Conservation (phyloP, 2,329 filamentous ascomycete species). For the Colletotrichum endophyticum region DNA sequence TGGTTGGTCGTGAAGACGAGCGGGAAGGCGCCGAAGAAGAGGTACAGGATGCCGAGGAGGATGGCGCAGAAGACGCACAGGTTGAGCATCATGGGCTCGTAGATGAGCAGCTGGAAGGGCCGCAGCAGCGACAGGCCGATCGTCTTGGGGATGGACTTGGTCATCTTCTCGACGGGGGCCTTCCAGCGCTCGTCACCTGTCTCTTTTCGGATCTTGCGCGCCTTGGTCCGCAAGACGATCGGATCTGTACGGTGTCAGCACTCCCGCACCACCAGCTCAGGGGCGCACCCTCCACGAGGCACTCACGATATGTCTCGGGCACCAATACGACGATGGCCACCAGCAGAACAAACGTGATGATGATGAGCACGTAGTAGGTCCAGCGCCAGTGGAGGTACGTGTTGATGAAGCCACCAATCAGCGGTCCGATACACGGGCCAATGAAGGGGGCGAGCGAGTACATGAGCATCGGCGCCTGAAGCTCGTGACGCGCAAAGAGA, state of each 20-base stretch:
- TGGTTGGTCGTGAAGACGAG: constrained; percentile 78
- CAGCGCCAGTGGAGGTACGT: constrained; percentile 76
- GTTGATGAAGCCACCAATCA: constrained; percentile 83
- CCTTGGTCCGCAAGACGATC: constrained; percentile 77
- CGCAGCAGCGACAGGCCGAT: constrained; percentile 64
- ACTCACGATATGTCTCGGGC: constrained; percentile 82
- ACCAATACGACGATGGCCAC: constrained; percentile 72
- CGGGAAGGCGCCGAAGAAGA: constrained; percentile 90
- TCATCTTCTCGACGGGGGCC: constrained; percentile 76
- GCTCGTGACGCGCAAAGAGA: constrained; percentile 70
- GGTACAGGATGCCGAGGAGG: constrained; percentile 84
- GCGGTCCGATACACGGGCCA: constrained; percentile 63
- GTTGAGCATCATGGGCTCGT: constrained; percentile 85
- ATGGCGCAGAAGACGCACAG: constrained; percentile 85
- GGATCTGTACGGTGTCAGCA: constrained; percentile 47
- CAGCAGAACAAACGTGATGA: constrained; percentile 75
- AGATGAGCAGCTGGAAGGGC: constrained; percentile 80
- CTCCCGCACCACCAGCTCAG: background rate
- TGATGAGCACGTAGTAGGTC: constrained; percentile 85
- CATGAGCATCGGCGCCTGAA: constrained; percentile 84
- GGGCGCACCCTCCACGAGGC: constrained; percentile 6
- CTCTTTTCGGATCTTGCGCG: constrained; percentile 69
- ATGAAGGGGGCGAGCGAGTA: constrained; percentile 72
- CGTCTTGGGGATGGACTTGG: constrained; percentile 69
- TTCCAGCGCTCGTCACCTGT: constrained; percentile 80